Conservation (phyloP, 2,329 filamentous ascomycete species). For the Neurospora crassa region DNA sequence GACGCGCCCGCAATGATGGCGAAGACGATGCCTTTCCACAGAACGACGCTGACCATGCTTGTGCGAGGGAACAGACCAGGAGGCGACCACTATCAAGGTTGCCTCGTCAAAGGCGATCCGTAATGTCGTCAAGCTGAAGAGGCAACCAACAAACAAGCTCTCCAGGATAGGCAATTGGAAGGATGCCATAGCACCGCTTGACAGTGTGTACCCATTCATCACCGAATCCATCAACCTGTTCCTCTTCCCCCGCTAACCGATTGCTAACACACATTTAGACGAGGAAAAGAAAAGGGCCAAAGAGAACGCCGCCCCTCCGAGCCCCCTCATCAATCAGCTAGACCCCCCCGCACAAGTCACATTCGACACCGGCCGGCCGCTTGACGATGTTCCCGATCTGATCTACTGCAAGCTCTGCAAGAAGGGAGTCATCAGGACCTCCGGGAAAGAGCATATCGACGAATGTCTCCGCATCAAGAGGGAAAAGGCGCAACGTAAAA, state of each 20-base stretch:
- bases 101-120: slow-evolving; percentile 36
- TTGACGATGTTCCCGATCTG: slow-evolving; percentile 70
- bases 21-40: neutral
- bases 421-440: slow-evolving; percentile 69
- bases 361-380: slow-evolving; percentile 71
- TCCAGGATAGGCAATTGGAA: slow-evolving; percentile 63
- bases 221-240: neutral
- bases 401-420: slow-evolving; percentile 92
- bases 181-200: slow-evolving; percentile 49
- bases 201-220: slow-evolving; percentile 36
- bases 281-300: slow-evolving; percentile 47
- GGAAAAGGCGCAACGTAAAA: slow-evolving; percentile 68
- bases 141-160: slow-evolving; percentile 45
- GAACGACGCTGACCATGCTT: neutral
- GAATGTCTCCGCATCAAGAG: slow-evolving; percentile 79
- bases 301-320: slow-evolving; percentile 38
- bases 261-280: slow-evolving; percentile 11
- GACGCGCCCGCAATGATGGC: neutral
- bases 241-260: neutral
- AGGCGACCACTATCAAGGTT: slow-evolving; percentile 50
- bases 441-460: slow-evolving; percentile 70
- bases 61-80: slow-evolving; percentile 32
- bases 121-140: slow-evolving; percentile 52
- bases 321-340: slow-evolving; percentile 54
- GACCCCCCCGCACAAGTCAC: slow-evolving; percentile 69